phyloP scores from a whole-genome alignment of 768 basidiomycete genomes.

The Phlebiopsis flavidoalba region DNA sequence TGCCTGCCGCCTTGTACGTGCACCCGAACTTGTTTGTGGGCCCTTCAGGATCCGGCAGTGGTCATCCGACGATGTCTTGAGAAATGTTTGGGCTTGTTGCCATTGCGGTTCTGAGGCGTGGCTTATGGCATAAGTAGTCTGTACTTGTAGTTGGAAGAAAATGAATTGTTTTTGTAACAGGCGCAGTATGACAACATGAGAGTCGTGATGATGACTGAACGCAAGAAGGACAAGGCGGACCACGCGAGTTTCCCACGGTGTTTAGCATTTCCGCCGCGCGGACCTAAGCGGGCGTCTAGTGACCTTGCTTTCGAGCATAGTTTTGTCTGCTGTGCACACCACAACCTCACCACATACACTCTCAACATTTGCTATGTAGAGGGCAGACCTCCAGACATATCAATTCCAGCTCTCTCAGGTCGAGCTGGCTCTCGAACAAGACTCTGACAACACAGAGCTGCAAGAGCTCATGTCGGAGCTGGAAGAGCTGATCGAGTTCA shows the following conservation, averaged over 20 bases:
- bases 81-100: neutral
- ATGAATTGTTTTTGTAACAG: neutral
- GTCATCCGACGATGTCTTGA: neutral
- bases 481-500: conserved; percentile 77
- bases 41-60: neutral
- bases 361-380: conserved; percentile 35
- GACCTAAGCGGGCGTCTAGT: neutral
- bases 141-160: neutral
- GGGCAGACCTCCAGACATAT: conserved; percentile 83
- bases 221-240: no score
- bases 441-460: conserved; percentile 75
- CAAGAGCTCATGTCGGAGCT: conserved; percentile 69
- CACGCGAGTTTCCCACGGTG: neutral
- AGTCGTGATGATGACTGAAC: no score
- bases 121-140: neutral
- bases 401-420: conserved; percentile 89
- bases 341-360: neutral
- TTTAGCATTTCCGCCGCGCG: no score
- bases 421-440: conserved; percentile 68
- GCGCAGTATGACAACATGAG: no score
- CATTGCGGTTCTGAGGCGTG: neutral
- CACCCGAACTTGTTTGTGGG: conserved; percentile 2
- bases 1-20: neutral
- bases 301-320: neutral
- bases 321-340: neutral